Percentiles rank a stretch among this genome's conserved stretches.
These are phyloP conservation scores for Populus hybrid DNA, from an alignment of 441 rosid species.

Conservation along the genomic window DNA sequence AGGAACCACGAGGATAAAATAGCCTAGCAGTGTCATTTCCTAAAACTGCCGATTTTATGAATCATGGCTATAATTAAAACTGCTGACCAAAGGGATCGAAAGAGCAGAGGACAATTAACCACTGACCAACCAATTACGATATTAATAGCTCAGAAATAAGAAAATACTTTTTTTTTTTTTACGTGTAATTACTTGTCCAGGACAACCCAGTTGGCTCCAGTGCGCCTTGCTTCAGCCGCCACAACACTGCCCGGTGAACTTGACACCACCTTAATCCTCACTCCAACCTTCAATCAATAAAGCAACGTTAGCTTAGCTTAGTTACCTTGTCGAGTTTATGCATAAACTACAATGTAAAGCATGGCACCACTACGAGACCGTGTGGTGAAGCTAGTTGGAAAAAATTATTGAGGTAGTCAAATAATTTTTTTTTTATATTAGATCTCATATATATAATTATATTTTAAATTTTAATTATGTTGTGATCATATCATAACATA, in stretches of 20 bases:
- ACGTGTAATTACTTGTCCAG: constrained; percentile 75
- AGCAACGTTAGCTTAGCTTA: constrained; percentile 5
- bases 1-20: not conserved
- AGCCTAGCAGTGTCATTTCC: not conserved
- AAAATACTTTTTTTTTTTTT: constrained; percentile 49
- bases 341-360: not conserved
- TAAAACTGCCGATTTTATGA: not conserved
- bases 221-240: constrained; percentile 54
- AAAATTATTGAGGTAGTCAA: no score
- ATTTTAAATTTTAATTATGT: no score
- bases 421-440: no score
- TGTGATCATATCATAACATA: no score
- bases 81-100: not conserved
- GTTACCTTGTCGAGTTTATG: not conserved
- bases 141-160: constrained; percentile 42
- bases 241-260: constrained; percentile 46
- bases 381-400: no score
- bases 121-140: constrained; percentile 24
- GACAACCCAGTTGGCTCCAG: constrained; percentile 70
- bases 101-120: not conserved
- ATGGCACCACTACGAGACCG: no score
- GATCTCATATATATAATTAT: no score
- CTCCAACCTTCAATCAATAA: constrained; percentile 48
- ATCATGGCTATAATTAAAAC: not conserved
- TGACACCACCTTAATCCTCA: constrained; percentile 65